phyloP scores from a whole-genome alignment of 176 grass and related monocot species.

The Miscanthus lutarioriparius region DNA sequence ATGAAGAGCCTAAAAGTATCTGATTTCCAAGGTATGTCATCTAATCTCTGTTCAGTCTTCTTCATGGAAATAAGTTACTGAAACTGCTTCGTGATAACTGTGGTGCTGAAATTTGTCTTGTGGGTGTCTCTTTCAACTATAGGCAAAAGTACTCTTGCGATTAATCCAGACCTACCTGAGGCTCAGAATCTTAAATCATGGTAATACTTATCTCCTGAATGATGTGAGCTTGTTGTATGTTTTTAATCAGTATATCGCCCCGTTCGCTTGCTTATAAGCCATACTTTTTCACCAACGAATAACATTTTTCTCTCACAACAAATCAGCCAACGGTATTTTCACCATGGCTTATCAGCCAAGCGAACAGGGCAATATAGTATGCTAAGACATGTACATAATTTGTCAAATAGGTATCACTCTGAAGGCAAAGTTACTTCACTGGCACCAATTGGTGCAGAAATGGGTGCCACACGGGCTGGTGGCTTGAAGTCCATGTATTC shows the following conservation, averaged over 20 bases:
- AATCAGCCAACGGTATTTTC: too few species aligned
- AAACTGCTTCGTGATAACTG: neutral
- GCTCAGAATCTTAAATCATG: slow-evolving; percentile 66
- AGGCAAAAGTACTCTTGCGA: slow-evolving; percentile 62
- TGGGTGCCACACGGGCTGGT: slow-evolving; percentile 43
- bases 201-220: slow-evolving; percentile 34
- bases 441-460: slow-evolving; percentile 70
- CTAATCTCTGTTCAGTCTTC: neutral
- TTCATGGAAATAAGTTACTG: neutral
- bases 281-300: too few species aligned
- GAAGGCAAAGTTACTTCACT: slow-evolving; percentile 70
- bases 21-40: slow-evolving; percentile 72
- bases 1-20: slow-evolving; percentile 84
- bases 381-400: neutral
- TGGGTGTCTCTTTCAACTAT: slow-evolving; percentile 81
- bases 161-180: slow-evolving; percentile 78
- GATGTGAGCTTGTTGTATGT: neutral
- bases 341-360: too few species aligned
- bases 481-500: slow-evolving; percentile 74
- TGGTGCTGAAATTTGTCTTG: slow-evolving; percentile 9
- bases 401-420: slow-evolving; percentile 59
- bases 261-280: too few species aligned
- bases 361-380: too few species aligned
- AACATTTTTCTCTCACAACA: too few species aligned
- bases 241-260: neutral